These are phyloP conservation scores for Hortiboletus flavorubellus DNA, from an alignment of 768 basidiomycete genomes.

Conservation along the genomic window DNA sequence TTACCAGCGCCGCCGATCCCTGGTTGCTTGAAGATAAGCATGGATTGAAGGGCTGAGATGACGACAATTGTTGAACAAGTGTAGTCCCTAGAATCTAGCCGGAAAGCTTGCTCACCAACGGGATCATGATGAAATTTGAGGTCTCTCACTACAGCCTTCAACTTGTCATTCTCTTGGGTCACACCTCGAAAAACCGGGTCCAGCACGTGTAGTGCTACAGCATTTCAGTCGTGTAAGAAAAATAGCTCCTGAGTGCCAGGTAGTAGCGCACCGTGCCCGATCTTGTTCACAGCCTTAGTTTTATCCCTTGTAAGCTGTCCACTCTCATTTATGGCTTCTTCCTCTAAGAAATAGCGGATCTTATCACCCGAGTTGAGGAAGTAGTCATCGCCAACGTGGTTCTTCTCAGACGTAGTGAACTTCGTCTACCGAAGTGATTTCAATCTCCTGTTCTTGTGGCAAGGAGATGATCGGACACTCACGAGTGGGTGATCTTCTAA, in stretches of 20 bases:
- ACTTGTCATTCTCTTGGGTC: slow-evolving; percentile 73
- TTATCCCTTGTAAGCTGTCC: slow-evolving; percentile 73
- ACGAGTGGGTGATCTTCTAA: slow-evolving; percentile 80
- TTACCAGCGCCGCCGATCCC: slow-evolving; percentile 89
- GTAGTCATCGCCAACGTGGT: slow-evolving; percentile 89
- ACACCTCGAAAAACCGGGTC: slow-evolving; percentile 78
- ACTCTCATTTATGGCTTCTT: slow-evolving; percentile 68
- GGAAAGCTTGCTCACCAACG: slow-evolving; percentile 48
- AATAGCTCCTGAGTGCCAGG: not conserved
- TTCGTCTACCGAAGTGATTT: slow-evolving; percentile 55
- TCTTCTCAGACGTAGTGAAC: slow-evolving; percentile 75
- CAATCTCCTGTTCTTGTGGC: not conserved
- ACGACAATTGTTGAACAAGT: not conserved
- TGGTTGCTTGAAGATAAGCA: slow-evolving; percentile 95
- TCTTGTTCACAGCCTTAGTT: slow-evolving; percentile 88
- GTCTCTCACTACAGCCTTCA: slow-evolving; percentile 70
- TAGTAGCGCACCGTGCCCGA: slow-evolving; percentile 66
- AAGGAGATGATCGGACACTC: slow-evolving; percentile 18
- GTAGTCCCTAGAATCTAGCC: not conserved
- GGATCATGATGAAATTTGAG: slow-evolving; percentile 85
- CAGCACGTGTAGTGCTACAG: slow-evolving; percentile 75
- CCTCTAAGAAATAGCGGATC: slow-evolving; percentile 93
- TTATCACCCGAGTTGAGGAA: slow-evolving; percentile 92
- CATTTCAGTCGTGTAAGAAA: slow-evolving; percentile 1
- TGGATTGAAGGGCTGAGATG: slow-evolving; percentile 74